phyloP scores from a whole-genome alignment of 352 stramenopile genomes.

The Aphanomyces astaci region DNA sequence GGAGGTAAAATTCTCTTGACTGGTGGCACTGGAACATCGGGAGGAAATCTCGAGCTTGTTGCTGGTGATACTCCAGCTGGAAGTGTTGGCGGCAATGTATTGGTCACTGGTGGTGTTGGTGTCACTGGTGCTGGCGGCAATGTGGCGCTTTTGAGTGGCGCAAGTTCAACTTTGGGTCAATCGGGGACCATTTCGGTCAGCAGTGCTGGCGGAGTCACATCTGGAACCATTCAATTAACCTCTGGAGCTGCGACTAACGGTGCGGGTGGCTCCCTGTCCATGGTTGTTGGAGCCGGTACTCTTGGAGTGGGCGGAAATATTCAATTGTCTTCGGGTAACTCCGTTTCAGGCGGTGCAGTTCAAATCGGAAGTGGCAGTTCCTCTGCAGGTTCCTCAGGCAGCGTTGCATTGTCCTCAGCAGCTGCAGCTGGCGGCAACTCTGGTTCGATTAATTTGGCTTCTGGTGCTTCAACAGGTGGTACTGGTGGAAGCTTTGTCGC shows the following conservation, averaged over 20 bases:
- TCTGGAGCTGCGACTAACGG: constrained; percentile 49
- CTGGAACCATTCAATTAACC: constrained; percentile 50
- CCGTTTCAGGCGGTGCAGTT: constrained; percentile 3
- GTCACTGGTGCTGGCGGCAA: constrained; percentile 28
- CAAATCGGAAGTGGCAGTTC: constrained; percentile 1
- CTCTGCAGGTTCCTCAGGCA: neutral
- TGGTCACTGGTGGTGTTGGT: neutral
- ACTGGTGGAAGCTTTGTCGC: constrained; percentile 16
- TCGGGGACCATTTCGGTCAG: constrained; percentile 40
- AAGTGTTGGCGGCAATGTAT: constrained; percentile 8
- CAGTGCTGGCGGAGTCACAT: constrained; percentile 46
- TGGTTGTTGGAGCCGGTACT: constrained; percentile 47
- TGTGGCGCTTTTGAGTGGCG: constrained; percentile 61
- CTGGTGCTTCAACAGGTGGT: constrained; percentile 23
- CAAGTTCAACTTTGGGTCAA: constrained; percentile 49
- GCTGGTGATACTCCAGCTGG: neutral
- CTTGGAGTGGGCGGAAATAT: neutral
- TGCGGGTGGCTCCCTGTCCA: constrained; percentile 39
- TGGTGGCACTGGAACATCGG: constrained; percentile 55
- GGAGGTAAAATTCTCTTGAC: constrained; percentile 12
- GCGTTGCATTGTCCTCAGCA: neutral
- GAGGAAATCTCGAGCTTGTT: constrained; percentile 50
- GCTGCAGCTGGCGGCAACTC: neutral
- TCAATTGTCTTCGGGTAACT: neutral
- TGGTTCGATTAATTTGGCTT: neutral